These are phyloP conservation scores for Silene noctiflora DNA, from an alignment of 179 eudicot species.

Conservation along the genomic window DNA sequence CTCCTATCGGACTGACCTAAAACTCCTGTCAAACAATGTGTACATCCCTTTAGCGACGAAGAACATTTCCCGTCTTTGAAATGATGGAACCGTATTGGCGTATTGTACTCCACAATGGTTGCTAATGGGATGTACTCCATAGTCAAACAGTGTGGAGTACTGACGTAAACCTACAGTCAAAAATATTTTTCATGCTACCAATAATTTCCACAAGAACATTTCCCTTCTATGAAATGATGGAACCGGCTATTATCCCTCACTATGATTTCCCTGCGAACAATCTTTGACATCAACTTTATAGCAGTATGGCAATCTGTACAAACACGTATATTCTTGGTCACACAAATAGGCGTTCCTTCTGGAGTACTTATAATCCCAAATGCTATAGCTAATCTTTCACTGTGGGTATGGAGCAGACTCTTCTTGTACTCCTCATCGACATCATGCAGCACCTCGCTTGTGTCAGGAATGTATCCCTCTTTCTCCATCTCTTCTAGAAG, in stretches of 20 bases:
- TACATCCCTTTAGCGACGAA: too few relatives aligned
- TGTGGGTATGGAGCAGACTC: conserved; percentile 40
- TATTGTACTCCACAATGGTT: too few relatives aligned
- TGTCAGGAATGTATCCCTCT: conserved; percentile 61
- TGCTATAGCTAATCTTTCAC: conserved; percentile 62
- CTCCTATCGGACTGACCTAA: too few relatives aligned
- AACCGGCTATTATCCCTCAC: conserved; percentile 49
- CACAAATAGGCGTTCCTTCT: conserved; percentile 47
- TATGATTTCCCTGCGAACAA: conserved; percentile 41
- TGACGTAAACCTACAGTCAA: too few relatives aligned
- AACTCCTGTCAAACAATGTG: too few relatives aligned
- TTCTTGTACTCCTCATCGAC: conserved; percentile 61
- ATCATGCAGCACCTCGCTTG: conserved; percentile 57
- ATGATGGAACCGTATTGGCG: too few relatives aligned
- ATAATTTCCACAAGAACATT: conserved; percentile 53
- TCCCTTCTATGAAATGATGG: conserved; percentile 51
- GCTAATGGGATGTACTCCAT: too few relatives aligned
- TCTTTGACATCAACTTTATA: conserved; percentile 45
- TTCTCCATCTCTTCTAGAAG: conserved; percentile 48
- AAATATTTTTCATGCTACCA: conserved; percentile 30
- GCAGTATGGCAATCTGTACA: conserved; percentile 62
- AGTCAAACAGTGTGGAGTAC: too few relatives aligned
- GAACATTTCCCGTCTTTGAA: too few relatives aligned
- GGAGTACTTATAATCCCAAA: conserved; percentile 55
- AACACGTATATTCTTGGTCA: conserved; percentile 58